Conservation (phyloP, 345 rosid species). For the Abelmoschus esculentus region DNA sequence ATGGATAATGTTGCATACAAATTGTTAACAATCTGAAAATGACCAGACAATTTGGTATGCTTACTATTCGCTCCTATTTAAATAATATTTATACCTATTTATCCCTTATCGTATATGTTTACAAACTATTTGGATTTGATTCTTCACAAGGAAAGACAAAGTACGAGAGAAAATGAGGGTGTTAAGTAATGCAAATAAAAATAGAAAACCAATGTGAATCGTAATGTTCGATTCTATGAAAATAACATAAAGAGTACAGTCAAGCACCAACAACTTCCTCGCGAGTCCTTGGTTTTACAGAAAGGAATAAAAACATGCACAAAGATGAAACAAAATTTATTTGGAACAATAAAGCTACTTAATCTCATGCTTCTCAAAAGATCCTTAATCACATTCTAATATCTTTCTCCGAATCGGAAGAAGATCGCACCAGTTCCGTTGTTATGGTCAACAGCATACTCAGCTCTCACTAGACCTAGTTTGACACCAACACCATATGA, state of each 20-base stretch:
- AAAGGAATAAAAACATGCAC: background rate
- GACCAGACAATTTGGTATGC: background rate
- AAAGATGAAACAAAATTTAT: background rate
- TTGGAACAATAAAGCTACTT: conserved; percentile 6
- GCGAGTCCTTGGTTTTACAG: background rate
- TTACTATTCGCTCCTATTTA: too few relatives aligned
- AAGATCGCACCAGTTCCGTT: conserved; percentile 78
- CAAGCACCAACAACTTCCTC: background rate
- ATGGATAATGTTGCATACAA: background rate
- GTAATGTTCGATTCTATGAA: too few relatives aligned
- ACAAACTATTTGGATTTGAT: too few relatives aligned
- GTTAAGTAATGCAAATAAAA: too few relatives aligned
- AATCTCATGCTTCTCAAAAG: conserved; percentile 6
- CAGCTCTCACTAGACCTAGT: conserved; percentile 85
- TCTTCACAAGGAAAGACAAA: too few relatives aligned
- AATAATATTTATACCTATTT: too few relatives aligned
- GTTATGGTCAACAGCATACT: conserved; percentile 94
- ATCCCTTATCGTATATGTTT: too few relatives aligned
- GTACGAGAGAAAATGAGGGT: too few relatives aligned
- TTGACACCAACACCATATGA: conserved; percentile 83
- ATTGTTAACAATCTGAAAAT: background rate
- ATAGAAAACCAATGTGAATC: too few relatives aligned
- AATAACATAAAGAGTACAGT: background rate
- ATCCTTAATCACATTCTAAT: conserved; percentile 28
- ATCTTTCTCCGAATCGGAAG: conserved; percentile 94